Evolutionary conservation across 2,329 filamentous ascomycete species (phyloP), one percentile per base, ranked within the genome.

Genomic region (Diplodia corticola): DNA sequence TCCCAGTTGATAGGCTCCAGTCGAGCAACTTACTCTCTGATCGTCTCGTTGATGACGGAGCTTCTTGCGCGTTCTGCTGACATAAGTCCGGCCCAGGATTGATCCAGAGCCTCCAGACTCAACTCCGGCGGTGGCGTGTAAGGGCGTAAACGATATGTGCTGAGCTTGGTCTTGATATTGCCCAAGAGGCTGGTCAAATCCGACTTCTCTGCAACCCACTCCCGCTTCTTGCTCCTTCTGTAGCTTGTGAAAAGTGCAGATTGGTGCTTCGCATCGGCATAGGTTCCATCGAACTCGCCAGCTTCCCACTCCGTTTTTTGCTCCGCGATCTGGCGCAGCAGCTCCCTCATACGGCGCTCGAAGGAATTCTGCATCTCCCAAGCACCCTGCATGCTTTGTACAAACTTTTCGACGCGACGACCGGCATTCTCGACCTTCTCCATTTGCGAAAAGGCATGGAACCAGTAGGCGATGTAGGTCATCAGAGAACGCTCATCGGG

Each of bases 391-490:
- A 99, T 98, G 78, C 95, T 98, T 76, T 92, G 92, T 72, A 99
- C 91, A 74, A 99, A 99, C 80, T 99, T 99, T 81, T 99, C 95
- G 5, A 99, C 95, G 71, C 95, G 88, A 68, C 95, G 88, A 5
- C 95, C 95, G 4, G 95, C 95, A 76, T 99, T 99, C 79, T 99
- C 95, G 9, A 99, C 95, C 77, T 94, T 91, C 81, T 99, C 95
- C 89, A 99, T 96, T 75, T 98, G 94, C 33, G 94, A 98, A 78
- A 99, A 99, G 72, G 95, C 95, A 76, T 99, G 95, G 85, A 99
- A 99, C 95, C 95, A 99, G 83, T 99, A 99, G 70, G 95, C 95
- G 73, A 99, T 99, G 79, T 99, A 99, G 0, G 95, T 99, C 95
- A 99, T 99, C 76, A 99, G 85, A 77, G 91, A 96, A 72, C 92